phyloP scores from a whole-genome alignment of 352 stramenopile species.

The Albugo laibachii region DNA sequence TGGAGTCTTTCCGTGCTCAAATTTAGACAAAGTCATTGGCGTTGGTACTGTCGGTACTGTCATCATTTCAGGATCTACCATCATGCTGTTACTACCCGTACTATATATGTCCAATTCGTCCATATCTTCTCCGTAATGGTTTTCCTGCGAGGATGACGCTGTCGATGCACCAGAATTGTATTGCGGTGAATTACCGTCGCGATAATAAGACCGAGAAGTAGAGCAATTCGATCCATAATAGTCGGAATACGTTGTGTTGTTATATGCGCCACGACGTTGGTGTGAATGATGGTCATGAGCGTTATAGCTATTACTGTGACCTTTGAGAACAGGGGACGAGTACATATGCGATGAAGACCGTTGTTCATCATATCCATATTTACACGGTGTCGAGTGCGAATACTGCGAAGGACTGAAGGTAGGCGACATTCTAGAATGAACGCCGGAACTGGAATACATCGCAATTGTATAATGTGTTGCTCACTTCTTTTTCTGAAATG shows the following conservation, averaged over 20 bases:
- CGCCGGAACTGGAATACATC: too few relatives aligned
- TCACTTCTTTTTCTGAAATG: too few relatives aligned
- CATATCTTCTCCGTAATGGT: conserved; percentile 53
- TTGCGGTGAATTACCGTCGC: conserved; percentile 9
- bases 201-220: conserved; percentile 17
- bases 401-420: too few relatives aligned
- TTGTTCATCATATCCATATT: too few relatives aligned
- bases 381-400: too few relatives aligned
- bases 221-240: conserved; percentile 27
- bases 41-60: conserved; percentile 61
- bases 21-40: conserved; percentile 40
- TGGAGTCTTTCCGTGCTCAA: conserved; percentile 58
- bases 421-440: too few relatives aligned
- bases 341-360: too few relatives aligned
- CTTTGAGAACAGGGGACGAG: too few relatives aligned
- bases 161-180: conserved; percentile 57
- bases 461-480: too few relatives aligned
- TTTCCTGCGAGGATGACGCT: conserved; percentile 57
- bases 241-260: conserved; percentile 7
- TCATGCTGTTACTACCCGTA: neutral
- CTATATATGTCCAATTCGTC: conserved; percentile 51
- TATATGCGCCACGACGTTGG: neutral
- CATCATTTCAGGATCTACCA: conserved; percentile 39
- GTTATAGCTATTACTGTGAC: too few relatives aligned
- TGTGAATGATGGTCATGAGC: too few relatives aligned